Conservation (phyloP, 257 asterid species). For the Solanum piurae region DNA sequence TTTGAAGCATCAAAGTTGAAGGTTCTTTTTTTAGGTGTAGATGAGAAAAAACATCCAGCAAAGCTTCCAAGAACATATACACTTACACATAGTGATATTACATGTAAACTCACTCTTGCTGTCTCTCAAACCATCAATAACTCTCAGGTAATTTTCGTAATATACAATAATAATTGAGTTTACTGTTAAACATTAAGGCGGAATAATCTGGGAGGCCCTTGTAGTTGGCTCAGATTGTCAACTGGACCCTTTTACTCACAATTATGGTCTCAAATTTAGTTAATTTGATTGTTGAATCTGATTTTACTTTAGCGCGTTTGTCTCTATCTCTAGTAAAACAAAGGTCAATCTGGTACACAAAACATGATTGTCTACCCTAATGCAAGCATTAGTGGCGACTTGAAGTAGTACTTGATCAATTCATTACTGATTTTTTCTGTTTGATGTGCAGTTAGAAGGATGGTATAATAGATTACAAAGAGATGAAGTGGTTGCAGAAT, state of each 20-base stretch:
- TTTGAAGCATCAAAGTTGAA: constrained; percentile 71
- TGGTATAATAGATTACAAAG: constrained; percentile 80
- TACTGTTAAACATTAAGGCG: not conserved
- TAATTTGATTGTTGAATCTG: not conserved
- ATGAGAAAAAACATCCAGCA: constrained; percentile 59
- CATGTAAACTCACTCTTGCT: constrained; percentile 56
- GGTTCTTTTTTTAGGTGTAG: constrained; percentile 50
- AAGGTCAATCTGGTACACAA: accelerated
- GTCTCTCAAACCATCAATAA: constrained; percentile 56
- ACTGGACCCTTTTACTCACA: no score
- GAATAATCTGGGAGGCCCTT: accelerated
- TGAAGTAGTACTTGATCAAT: not conserved
- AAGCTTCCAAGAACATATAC: constrained; percentile 63
- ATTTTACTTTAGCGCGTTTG: not conserved
- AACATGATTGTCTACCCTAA: not conserved
- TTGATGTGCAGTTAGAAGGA: constrained; percentile 63
- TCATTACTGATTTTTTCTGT: no score
- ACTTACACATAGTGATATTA: constrained; percentile 66
- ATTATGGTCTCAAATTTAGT: not conserved
- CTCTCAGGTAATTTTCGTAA: constrained; percentile 35
- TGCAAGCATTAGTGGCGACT: not conserved
- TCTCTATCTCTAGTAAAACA: no score
- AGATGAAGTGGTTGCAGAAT: constrained; percentile 91
- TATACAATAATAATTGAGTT: not conserved
- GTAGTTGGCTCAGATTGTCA: not conserved